Evolutionary conservation across 441 rosid species (phyloP), one percentile per base, ranked within the genome.

Genomic region (Omphalea diandra): DNA sequence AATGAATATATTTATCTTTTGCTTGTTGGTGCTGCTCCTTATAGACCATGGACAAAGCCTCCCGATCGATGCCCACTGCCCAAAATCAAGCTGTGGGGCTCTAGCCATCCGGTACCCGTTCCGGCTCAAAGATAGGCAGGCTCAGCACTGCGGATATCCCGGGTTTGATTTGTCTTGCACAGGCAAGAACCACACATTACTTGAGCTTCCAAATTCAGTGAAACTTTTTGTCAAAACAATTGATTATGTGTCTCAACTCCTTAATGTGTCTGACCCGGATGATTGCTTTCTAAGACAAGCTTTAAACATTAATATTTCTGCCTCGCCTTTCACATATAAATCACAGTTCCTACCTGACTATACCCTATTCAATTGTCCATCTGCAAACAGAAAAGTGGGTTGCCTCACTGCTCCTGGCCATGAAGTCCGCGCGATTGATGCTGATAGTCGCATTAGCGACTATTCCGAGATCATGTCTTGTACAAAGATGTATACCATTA

Each of bases 111-210:
- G 67, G 2, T 78, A 78, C 69, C 78, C 78, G 0, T 78, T 81
- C 71, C 11, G 64, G 26, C 72, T 70, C 17, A 44, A 20, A 67
- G 59, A 2, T 2, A 2, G 12, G 17, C 78, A 53, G n/a, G 58
- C 69, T 15, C 38, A 53, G 4, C 27, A 50, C 53, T 73, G 73
- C 60, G 78, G 75, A 10, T 73, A 40, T 53, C 67, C 59, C 49
- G 75, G 67, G 31, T 78, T 78, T 36, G 62, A 68, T 43, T 53
- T 81, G 6, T 59, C 80, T n/a, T 56, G 75, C 46, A 50, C 70
- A 0, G 67, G 43, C 0, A 5, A 2, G 26, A 67, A 56, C 4
- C 57, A 40, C 2, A 75, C 76, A 5, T 20, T 70, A 33, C 54
- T 70, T 0, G 49, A 70, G 60, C 73, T 74, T 17, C 77, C 69